Conservation (phyloP, 176 grass and related monocot genomes). For the Dactylis glomerata region DNA sequence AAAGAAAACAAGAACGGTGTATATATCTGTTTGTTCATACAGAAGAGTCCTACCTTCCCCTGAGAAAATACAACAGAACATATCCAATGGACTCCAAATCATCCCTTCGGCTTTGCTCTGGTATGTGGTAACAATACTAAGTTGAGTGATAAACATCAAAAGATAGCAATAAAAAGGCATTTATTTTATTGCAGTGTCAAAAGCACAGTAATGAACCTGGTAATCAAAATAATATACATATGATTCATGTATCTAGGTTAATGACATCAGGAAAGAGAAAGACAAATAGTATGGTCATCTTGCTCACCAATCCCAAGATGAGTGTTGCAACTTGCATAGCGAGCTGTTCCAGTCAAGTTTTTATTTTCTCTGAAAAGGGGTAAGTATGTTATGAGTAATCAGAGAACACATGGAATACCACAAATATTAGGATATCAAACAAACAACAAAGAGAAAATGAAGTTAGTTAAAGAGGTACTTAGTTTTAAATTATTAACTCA, state of each 20-base stretch:
- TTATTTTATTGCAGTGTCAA: not conserved
- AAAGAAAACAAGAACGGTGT: not conserved
- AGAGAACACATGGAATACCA: conserved; percentile 2
- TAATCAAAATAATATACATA: not conserved
- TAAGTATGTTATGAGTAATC: not conserved
- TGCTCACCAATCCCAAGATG: conserved; percentile 70
- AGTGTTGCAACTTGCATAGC: conserved; percentile 71
- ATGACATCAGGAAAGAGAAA: conserved; percentile 9
- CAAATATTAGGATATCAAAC: not conserved
- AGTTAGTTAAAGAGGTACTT: not conserved
- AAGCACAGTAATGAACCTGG: not conserved
- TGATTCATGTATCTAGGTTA: conserved; percentile 17
- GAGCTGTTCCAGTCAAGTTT: conserved; percentile 72
- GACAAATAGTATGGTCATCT: not conserved
- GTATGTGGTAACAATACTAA: conserved; percentile 25
- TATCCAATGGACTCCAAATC: conserved; percentile 88
- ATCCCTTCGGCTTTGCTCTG: conserved; percentile 90
- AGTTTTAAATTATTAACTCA: conserved; percentile 2
- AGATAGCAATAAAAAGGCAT: not conserved
- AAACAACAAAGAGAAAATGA: not conserved
- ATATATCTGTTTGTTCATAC: not conserved
- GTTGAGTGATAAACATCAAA: conserved; percentile 10
- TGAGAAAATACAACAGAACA: conserved; percentile 81
- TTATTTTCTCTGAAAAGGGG: conserved; percentile 58
- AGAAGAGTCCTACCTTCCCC: conserved; percentile 63